These are phyloP conservation scores for Xanthoceras sorbifolium DNA, from an alignment of 345 rosid species.

Conservation along the genomic window DNA sequence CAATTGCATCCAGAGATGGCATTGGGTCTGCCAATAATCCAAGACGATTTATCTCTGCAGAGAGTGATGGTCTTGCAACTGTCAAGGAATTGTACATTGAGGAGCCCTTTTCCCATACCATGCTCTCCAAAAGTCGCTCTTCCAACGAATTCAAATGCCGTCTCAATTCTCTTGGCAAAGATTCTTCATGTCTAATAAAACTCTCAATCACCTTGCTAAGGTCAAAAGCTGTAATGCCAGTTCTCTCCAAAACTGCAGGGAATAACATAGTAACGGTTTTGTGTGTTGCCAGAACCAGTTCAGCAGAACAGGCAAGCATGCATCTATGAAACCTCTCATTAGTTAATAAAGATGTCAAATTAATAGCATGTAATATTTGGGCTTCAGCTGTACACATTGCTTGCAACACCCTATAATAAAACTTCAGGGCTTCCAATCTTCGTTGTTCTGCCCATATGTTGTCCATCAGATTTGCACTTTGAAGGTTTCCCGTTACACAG, in stretches of 20 bases:
- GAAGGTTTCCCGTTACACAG: slow-evolving; percentile 61
- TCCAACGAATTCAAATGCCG: slow-evolving; percentile 95
- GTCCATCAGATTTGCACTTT: slow-evolving; percentile 82
- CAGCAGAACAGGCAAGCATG: slow-evolving; percentile 97
- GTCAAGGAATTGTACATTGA: slow-evolving; percentile 94
- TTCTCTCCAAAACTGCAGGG: slow-evolving; percentile 93
- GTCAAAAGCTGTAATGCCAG: slow-evolving; percentile 99
- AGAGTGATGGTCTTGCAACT: slow-evolving; percentile 74
- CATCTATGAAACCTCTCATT: slow-evolving; percentile 98
- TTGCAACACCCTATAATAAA: slow-evolving; percentile 91
- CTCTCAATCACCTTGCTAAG: slow-evolving; percentile 98
- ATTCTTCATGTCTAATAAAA: slow-evolving; percentile 93
- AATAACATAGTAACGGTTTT: slow-evolving; percentile 92
- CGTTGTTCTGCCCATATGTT: slow-evolving; percentile 96
- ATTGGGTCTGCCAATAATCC: slow-evolving; percentile 80
- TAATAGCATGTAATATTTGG: slow-evolving; percentile 72
- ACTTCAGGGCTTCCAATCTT: slow-evolving; percentile 77
- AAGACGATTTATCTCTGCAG: slow-evolving; percentile 64
- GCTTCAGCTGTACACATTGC: slow-evolving; percentile 96
- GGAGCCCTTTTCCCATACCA: slow-evolving; percentile 99
- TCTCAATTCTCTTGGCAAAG: slow-evolving; percentile 94
- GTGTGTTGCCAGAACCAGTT: slow-evolving; percentile 92
- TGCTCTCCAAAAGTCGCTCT: slow-evolving; percentile 93
- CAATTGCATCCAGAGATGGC: slow-evolving; percentile 89
- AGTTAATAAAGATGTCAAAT: slow-evolving; percentile 85